Conservation (phyloP, 495 filamentous ascomycete genomes). For the Talaromyces ruber region DNA sequence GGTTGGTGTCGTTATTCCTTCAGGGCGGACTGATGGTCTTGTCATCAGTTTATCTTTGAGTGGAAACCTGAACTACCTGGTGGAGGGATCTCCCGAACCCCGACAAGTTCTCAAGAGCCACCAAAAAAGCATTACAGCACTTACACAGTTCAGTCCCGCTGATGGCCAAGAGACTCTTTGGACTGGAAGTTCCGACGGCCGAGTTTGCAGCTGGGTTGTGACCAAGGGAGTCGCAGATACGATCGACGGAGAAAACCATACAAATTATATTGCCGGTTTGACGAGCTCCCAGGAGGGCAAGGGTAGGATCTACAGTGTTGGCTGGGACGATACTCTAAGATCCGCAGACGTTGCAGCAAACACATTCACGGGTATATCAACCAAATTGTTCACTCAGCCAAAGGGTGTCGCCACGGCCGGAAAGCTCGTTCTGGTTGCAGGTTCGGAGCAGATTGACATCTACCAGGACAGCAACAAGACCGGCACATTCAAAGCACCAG, state of each 20-base stretch:
- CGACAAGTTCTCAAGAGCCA: constrained; percentile 77
- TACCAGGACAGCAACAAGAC: constrained; percentile 47
- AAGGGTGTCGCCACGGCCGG: constrained; percentile 44
- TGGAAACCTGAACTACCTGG: constrained; percentile 86
- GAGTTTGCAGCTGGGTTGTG: constrained; percentile 75
- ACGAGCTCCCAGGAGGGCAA: constrained; percentile 42
- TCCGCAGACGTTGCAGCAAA: constrained; percentile 55
- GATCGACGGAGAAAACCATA: constrained; percentile 71
- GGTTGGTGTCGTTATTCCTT: constrained; percentile 88
- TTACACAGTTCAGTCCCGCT: constrained; percentile 42
- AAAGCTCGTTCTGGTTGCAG: constrained; percentile 53
- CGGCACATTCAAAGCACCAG: constrained; percentile 51
- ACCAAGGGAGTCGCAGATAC: constrained; percentile 53
- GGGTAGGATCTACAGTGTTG: constrained; percentile 69
- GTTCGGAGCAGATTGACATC: constrained; percentile 56
- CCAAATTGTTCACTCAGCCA: constrained; percentile 51
- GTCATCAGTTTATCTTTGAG: constrained; percentile 82
- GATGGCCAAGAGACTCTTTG: constrained; percentile 50
- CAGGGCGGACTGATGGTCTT: constrained; percentile 71
- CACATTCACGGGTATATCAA: constrained; percentile 46
- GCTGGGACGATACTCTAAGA: constrained; percentile 92
- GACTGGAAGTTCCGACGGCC: constrained; percentile 87
- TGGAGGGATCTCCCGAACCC: constrained; percentile 58
- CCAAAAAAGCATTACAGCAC: constrained; percentile 81
- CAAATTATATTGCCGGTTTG: constrained; percentile 75